These are phyloP conservation scores for Dendrobium chrysotoxum DNA, from an alignment of 106 monocot species.

Conservation along the genomic window DNA sequence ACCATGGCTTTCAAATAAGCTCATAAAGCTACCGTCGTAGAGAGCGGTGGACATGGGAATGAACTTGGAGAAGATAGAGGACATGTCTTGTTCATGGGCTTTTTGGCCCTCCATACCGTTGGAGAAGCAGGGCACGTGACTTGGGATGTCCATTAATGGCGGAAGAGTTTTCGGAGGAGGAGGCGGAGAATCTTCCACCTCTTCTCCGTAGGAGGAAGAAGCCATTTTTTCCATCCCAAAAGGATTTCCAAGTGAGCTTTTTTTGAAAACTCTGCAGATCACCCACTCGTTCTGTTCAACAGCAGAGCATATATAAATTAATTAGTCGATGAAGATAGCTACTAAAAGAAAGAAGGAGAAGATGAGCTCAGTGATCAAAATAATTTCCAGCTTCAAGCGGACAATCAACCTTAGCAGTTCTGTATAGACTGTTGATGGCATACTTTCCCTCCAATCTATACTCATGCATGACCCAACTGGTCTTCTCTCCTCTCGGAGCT, in stretches of 20 bases:
- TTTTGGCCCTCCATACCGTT: conserved; percentile 18
- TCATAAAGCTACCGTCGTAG: neutral
- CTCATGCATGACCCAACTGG: conserved; percentile 78
- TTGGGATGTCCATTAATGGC: conserved; percentile 24
- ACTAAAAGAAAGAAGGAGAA: neutral
- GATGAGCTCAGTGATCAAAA: neutral
- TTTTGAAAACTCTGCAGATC: conserved; percentile 36
- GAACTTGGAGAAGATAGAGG: conserved; percentile 5
- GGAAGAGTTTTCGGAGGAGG: conserved; percentile 11
- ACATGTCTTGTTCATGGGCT: neutral
- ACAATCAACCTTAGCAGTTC: conserved; percentile 23
- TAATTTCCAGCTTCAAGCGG: neutral
- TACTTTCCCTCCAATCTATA: conserved; percentile 55
- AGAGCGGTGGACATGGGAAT: conserved; percentile 1
- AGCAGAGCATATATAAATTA: neutral
- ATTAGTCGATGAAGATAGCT: neutral
- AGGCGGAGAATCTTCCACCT: neutral
- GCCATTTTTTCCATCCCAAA: neutral
- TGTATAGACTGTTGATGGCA: conserved; percentile 20
- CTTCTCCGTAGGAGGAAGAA: conserved; percentile 3
- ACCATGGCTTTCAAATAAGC: neutral
- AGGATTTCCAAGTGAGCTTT: conserved; percentile 11
- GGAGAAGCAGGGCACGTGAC: conserved; percentile 73
- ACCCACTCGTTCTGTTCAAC: conserved; percentile 40
- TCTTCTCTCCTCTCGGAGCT: conserved; percentile 66